A percentile compares a stretch with the other conserved stretches of the same genome.
These are phyloP conservation scores for Fusarium gaditjirri DNA, from an alignment of 2,329 filamentous ascomycete species.

Conservation along the genomic window DNA sequence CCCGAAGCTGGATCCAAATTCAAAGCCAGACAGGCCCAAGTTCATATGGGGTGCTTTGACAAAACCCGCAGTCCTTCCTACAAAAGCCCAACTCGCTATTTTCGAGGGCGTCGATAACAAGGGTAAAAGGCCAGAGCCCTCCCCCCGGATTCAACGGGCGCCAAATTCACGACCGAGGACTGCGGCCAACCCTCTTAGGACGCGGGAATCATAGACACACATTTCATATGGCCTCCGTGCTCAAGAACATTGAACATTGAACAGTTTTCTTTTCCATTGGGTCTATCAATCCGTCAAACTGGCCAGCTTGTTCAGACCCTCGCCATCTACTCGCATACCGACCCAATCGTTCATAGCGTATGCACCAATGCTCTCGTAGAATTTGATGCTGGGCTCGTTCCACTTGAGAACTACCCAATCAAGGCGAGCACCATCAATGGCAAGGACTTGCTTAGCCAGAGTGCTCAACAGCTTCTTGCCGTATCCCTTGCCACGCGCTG, in stretches of 20 bases:
- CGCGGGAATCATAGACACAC: neutral
- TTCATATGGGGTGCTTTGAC: constrained; percentile 60
- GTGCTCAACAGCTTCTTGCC: constrained; percentile 79
- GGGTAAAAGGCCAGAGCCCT: constrained; percentile 32
- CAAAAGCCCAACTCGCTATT: constrained; percentile 53
- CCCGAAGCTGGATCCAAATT: constrained; percentile 53
- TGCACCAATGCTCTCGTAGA: constrained; percentile 81
- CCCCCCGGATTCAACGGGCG: neutral
- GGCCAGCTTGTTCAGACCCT: constrained; percentile 70
- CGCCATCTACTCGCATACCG: constrained; percentile 77
- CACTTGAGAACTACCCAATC: constrained; percentile 95
- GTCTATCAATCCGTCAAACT: constrained; percentile 49
- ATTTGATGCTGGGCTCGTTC: constrained; percentile 90
- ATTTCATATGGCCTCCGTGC: neutral
- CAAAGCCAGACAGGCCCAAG: constrained; percentile 46
- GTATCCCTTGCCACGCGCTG: constrained; percentile 79
- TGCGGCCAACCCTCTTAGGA: neutral
- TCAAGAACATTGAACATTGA: neutral
- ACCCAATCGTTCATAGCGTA: constrained; percentile 76
- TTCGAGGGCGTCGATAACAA: constrained; percentile 58
- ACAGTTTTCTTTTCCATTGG: neutral
- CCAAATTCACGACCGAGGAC: constrained; percentile 24
- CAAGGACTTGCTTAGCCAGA: constrained; percentile 81
- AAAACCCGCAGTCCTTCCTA: constrained; percentile 45
- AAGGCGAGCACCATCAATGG: constrained; percentile 77